Conservation (phyloP, 2,329 filamentous ascomycete genomes). For the Dryadomyces quercivorus region DNA sequence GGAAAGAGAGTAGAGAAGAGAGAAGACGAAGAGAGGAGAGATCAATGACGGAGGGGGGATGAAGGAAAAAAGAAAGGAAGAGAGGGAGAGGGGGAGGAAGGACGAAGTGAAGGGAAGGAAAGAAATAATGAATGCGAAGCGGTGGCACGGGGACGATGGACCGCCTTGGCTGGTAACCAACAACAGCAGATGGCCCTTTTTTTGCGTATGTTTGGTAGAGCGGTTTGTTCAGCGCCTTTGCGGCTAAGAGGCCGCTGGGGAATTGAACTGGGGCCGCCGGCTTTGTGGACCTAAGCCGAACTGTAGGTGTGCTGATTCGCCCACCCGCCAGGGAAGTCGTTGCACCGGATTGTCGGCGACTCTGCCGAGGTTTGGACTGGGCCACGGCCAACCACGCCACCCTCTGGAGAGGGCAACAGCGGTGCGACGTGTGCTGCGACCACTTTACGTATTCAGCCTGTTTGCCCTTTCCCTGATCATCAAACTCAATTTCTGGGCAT, state of each 20-base stretch:
- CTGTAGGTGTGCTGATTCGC: conserved; percentile 31
- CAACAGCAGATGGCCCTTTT: neutral
- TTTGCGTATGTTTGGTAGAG: neutral
- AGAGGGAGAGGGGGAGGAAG: neutral
- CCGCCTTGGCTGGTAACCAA: neutral
- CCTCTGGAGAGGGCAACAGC: neutral
- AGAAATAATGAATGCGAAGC: neutral
- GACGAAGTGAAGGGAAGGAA: too few species aligned
- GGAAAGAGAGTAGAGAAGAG: neutral
- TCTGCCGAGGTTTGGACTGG: conserved; percentile 24
- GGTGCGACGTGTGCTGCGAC: neutral
- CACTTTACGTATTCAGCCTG: neutral
- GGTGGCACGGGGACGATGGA: too few species aligned
- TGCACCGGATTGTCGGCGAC: neutral
- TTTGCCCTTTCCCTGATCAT: too few species aligned
- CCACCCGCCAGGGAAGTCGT: conserved; percentile 8
- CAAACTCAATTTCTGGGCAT: too few species aligned
- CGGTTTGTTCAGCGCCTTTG: neutral
- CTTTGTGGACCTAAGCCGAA: conserved; percentile 17
- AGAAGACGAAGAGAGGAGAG: conserved; percentile 3
- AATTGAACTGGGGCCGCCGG: neutral
- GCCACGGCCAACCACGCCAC: neutral
- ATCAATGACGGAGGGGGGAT: neutral
- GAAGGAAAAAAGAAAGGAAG: neutral
- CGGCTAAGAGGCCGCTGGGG: neutral